phyloP scores from a whole-genome alignment of 345 rosid genomes.

The Lagerstroemia speciosa region DNA sequence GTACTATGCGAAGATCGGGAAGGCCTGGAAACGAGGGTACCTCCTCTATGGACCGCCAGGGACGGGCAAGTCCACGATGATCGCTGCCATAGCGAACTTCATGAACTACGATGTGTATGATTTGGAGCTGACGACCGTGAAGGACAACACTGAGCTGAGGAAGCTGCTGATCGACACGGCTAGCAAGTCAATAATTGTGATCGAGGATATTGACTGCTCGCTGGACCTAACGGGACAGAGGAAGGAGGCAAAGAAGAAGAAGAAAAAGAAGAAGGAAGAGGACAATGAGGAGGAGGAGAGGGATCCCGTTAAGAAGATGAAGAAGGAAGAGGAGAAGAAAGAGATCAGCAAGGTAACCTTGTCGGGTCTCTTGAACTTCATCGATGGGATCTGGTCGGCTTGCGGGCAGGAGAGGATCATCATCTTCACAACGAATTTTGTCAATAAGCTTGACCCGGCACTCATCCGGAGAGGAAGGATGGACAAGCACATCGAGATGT shows the following conservation, averaged over 20 bases:
- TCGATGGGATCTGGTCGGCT: conserved; percentile 7
- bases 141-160: conserved; percentile 7
- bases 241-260: conserved; percentile 9
- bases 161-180: conserved; percentile 8
- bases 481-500: conserved; percentile 13
- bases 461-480: conserved; percentile 9
- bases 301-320: conserved; percentile 3
- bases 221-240: no score
- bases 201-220: no score
- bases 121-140: conserved; percentile 7
- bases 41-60: conserved; percentile 12
- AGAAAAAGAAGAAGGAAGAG: conserved; percentile 11
- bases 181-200: no score
- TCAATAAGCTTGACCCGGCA: conserved; percentile 7
- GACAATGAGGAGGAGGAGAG: neutral
- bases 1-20: no score
- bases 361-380: conserved; percentile 6
- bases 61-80: conserved; percentile 13
- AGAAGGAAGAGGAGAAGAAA: conserved; percentile 7
- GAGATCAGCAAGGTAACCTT: conserved; percentile 11
- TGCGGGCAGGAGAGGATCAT: conserved; percentile 8
- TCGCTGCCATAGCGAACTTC: conserved; percentile 12
- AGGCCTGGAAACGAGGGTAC: no score
- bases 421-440: conserved; percentile 2
- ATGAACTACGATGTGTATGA: conserved; percentile 8